Percentiles rank a stretch among this genome's conserved stretches.
phyloP scores from a whole-genome alignment of 2,329 filamentous ascomycete species.

The Ophiostoma himal-ulmi region DNA sequence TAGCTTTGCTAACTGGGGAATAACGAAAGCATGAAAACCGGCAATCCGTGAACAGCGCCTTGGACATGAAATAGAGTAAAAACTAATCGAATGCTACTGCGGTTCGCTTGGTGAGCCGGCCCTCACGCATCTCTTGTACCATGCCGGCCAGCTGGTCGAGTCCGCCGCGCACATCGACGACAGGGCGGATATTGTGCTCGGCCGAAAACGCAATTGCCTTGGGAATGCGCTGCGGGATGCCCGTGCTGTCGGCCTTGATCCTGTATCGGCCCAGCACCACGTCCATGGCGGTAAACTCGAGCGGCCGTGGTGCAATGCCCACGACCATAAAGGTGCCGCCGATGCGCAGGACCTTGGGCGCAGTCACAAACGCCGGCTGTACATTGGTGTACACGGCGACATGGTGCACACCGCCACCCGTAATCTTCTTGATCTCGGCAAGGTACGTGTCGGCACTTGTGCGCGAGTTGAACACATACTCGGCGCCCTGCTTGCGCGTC shows the following conservation, averaged over 20 bases:
- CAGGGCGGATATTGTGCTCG: constrained; percentile 38
- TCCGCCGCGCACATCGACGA: constrained; percentile 35
- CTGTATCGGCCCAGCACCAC: constrained; percentile 37
- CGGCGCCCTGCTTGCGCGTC: constrained; percentile 37
- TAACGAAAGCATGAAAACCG: neutral
- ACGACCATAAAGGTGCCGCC: constrained; percentile 41
- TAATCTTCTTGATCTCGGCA: constrained; percentile 38
- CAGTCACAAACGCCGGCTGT: constrained; percentile 35
- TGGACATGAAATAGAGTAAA: no score
- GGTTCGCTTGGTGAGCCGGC: constrained; percentile 19
- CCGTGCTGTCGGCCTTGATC: constrained; percentile 39
- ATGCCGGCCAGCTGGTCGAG: constrained; percentile 37
- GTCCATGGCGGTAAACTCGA: constrained; percentile 37
- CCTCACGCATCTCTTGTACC: constrained; percentile 37
- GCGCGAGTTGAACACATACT: constrained; percentile 40
- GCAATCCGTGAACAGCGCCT: no score
- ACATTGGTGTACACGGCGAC: constrained; percentile 39
- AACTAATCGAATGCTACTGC: constrained; percentile 20
- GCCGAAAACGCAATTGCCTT: constrained; percentile 41
- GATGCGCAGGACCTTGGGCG: constrained; percentile 34
- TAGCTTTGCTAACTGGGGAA: neutral
- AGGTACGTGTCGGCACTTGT: constrained; percentile 34
- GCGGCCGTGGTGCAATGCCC: constrained; percentile 36
- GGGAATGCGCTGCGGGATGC: constrained; percentile 39
- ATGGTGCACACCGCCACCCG: constrained; percentile 38